A percentile compares a stretch with the other conserved stretches of the same genome.
These are phyloP conservation scores for Acrasis kona DNA, from an alignment of 78 protist species.

Conservation along the genomic window DNA sequence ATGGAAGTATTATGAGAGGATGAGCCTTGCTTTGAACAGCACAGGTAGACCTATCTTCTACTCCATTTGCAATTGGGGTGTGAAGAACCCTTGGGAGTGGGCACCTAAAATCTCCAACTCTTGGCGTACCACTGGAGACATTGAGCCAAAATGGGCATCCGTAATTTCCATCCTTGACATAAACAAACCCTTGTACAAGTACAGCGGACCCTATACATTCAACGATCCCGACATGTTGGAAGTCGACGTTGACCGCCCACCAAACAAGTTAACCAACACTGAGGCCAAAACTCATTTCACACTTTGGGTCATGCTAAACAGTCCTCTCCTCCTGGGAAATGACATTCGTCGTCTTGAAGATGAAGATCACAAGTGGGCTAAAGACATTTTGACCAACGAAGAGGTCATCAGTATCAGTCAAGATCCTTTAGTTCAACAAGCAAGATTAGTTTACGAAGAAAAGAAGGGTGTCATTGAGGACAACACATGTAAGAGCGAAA, in stretches of 20 bases:
- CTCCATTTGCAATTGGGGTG: constrained; percentile 25
- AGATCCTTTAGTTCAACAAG: too few species aligned
- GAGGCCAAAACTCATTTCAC: not conserved
- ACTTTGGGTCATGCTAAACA: not conserved
- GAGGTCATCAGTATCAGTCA: not conserved
- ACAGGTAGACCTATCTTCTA: constrained; percentile 3
- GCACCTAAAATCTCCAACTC: not conserved
- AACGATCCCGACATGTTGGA: constrained; percentile 13
- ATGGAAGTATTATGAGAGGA: not conserved
- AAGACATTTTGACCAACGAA: constrained; percentile 1
- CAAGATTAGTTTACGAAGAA: too few species aligned
- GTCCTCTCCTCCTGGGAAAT: not conserved
- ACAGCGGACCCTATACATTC: not conserved
- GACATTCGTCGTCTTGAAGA: not conserved
- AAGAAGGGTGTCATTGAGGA: too few species aligned
- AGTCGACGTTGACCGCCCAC: too few species aligned
- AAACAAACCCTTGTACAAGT: not conserved
- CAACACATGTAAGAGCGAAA: too few species aligned
- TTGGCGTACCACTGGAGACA: constrained; percentile 1
- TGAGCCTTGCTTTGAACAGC: not conserved
- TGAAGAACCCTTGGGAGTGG: constrained; percentile 7
- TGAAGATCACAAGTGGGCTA: not conserved
- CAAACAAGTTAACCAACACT: too few species aligned
- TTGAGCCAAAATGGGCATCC: not conserved
- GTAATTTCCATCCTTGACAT: not conserved